A percentile compares a stretch with the other conserved stretches of the same genome.
Evolutionary conservation across 2,329 filamentous ascomycete genomes (phyloP).

Genomic region (Ophiocordyceps unilateralis): DNA sequence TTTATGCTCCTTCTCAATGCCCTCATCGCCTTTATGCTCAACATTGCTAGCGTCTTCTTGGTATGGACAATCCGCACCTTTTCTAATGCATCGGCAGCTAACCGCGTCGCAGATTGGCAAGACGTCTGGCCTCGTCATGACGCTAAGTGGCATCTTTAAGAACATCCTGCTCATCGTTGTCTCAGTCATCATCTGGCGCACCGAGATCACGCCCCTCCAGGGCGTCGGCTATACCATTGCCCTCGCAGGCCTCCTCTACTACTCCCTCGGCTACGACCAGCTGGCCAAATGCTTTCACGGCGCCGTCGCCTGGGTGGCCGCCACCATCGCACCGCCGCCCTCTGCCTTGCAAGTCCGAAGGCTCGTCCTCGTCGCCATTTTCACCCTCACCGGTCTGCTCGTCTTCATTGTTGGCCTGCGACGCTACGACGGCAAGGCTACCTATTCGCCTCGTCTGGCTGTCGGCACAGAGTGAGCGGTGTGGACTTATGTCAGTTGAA

Average conservation of each 20-base stretch:
- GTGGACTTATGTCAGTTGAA: not conserved
- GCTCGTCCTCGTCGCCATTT: conserved; percentile 3
- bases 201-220: conserved; percentile 53
- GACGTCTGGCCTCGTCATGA: conserved; percentile 73
- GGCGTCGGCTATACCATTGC: conserved; percentile 65
- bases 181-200: conserved; percentile 64
- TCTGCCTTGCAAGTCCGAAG: conserved; percentile 1
- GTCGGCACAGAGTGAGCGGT: conserved; percentile 5
- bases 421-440: conserved; percentile 1
- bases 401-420: conserved; percentile 5
- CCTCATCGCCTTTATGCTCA: conserved; percentile 62
- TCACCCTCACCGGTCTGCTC: conserved; percentile 4
- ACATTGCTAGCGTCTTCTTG: conserved; percentile 72
- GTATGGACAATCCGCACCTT: too few species aligned
- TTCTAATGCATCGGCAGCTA: too few species aligned
- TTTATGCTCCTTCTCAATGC: conserved; percentile 55
- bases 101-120: conserved; percentile 72
- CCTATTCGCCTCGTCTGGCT: conserved; percentile 1
- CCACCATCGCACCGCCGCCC: conserved; percentile 7
- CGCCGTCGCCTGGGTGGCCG: conserved; percentile 8
- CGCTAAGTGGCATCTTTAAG: conserved; percentile 73
- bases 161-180: conserved; percentile 67
- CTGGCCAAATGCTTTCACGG: conserved; percentile 9
- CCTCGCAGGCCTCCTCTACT: conserved; percentile 30
- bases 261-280: conserved; percentile 25